A percentile compares a stretch with the other conserved stretches of the same genome.
Conservation (phyloP, 179 eudicot species). For the Beta macrorhiza region DNA sequence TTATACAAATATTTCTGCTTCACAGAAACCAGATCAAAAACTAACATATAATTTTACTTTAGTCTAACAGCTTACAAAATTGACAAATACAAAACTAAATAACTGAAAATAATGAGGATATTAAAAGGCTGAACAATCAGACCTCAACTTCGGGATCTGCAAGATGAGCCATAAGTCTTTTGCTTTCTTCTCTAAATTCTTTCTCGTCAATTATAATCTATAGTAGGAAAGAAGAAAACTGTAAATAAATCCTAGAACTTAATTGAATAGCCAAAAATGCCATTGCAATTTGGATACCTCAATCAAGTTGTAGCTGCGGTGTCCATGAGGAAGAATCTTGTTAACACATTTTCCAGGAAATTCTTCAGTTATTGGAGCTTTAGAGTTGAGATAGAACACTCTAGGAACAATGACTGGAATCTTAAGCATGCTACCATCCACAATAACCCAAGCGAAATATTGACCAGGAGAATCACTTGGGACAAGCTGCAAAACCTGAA, state of each 20-base stretch:
- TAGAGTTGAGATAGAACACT: conserved; percentile 88
- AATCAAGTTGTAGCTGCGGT: conserved; percentile 65
- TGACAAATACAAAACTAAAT: neutral
- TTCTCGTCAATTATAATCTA: conserved; percentile 79
- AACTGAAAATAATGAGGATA: neutral
- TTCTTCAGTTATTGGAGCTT: conserved; percentile 85
- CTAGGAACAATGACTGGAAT: conserved; percentile 75
- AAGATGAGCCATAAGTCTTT: conserved; percentile 83
- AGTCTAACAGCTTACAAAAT: neutral
- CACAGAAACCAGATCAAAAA: neutral
- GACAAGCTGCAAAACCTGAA: conserved; percentile 83
- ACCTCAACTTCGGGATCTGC: conserved; percentile 99
- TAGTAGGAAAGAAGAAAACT: conserved; percentile 1
- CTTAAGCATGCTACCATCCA: conserved; percentile 75
- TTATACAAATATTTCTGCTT: neutral
- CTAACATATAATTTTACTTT: neutral
- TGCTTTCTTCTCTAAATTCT: conserved; percentile 71
- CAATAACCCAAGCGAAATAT: conserved; percentile 82
- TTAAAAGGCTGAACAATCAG: conserved; percentile 25
- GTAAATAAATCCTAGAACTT: neutral
- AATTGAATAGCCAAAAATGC: neutral
- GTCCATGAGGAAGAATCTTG: conserved; percentile 96
- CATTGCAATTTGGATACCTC: conserved; percentile 54
- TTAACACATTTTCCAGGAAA: conserved; percentile 92
- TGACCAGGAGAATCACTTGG: conserved; percentile 67